Evolutionary conservation across 495 filamentous ascomycete species (phyloP).

Genomic region (Neurospora sp.): DNA sequence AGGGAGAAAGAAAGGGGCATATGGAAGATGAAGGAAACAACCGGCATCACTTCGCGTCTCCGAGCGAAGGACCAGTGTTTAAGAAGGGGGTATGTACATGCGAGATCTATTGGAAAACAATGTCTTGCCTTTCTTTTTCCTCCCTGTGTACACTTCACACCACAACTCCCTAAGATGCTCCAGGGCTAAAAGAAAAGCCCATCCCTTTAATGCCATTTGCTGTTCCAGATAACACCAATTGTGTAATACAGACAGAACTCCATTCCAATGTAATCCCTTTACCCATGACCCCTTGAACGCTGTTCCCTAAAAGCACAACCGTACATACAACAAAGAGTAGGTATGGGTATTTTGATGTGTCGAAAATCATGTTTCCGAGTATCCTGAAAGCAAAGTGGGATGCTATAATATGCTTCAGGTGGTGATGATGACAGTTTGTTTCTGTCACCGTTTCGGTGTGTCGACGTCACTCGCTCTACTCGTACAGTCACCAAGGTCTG

Average conservation of each 20-base stretch:
- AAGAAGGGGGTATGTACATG: not conserved
- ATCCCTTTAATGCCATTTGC: not conserved
- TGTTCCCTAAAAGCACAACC: not conserved
- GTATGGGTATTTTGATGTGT: not conserved
- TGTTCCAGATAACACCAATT: not conserved
- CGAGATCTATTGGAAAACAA: not conserved
- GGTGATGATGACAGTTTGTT: not conserved
- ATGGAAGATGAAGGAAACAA: not conserved
- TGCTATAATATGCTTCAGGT: slow-evolving; percentile 11
- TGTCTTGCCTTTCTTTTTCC: not conserved
- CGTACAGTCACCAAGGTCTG: not conserved
- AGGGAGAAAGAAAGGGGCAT: not conserved
- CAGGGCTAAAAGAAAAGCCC: not conserved
- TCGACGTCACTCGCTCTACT: not conserved
- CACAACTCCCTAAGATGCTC: not conserved
- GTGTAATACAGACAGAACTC: not conserved
- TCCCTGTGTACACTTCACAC: not conserved
- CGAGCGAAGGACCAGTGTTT: not conserved
- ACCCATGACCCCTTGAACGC: not conserved
- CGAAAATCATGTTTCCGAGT: slow-evolving; percentile 4
- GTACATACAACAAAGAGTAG: slow-evolving; percentile 1
- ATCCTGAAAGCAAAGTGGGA: slow-evolving; percentile 17
- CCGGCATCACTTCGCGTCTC: not conserved
- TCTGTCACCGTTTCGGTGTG: not conserved
- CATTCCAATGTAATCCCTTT: not conserved